Evolutionary conservation across 352 stramenopile genomes (phyloP).

Genomic region (Discostella stelligera): DNA sequence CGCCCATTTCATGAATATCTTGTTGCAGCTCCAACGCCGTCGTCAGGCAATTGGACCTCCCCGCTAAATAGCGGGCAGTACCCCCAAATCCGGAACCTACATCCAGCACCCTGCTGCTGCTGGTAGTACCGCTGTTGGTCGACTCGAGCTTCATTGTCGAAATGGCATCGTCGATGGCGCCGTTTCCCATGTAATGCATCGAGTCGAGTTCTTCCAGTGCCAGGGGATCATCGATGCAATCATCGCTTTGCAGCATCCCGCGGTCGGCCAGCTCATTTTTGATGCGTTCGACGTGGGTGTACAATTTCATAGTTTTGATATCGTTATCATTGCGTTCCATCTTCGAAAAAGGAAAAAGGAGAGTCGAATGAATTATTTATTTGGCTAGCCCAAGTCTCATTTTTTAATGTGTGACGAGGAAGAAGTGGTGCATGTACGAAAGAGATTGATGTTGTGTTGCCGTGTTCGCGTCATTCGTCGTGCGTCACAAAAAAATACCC

Average conservation of each 20-base stretch:
- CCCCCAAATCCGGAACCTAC: conserved; percentile 85
- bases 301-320: conserved; percentile 89
- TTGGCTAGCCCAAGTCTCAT: too few species aligned
- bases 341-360: too few species aligned
- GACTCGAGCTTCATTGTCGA: conserved; percentile 28
- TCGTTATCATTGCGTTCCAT: not conserved
- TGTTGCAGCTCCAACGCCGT: conserved; percentile 85
- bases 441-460: too few species aligned
- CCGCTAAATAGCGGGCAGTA: conserved; percentile 80
- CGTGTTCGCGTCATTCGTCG: too few species aligned
- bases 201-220: conserved; percentile 45
- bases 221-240: conserved; percentile 77
- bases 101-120: conserved; percentile 73
- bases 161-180: conserved; percentile 30
- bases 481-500: too few species aligned
- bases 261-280: conserved; percentile 73
- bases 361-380: too few species aligned
- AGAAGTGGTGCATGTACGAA: too few species aligned
- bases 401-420: too few species aligned
- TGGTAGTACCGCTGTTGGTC: too few species aligned
- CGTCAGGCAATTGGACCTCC: conserved; percentile 78
- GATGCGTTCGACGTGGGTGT: conserved; percentile 85
- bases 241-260: conserved; percentile 66
- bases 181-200: conserved; percentile 47
- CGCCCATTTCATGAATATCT: conserved; percentile 79